These are phyloP conservation scores for Basidiobolus meristosporus DNA, from an alignment of 371 early-diverging fungal genomes.

Conservation along the genomic window DNA sequence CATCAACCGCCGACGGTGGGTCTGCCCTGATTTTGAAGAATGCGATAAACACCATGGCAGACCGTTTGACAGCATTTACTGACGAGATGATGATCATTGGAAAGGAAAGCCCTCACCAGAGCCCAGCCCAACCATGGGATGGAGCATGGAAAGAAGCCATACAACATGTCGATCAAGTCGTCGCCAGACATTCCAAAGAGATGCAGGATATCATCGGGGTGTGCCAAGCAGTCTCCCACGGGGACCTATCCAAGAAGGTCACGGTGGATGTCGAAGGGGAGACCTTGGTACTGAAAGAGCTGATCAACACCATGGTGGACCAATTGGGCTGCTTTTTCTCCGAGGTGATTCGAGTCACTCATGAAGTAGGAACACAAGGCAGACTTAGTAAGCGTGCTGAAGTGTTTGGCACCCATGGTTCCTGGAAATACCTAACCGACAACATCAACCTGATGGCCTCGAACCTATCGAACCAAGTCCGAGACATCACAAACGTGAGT, in stretches of 20 bases:
- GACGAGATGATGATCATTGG: too few species aligned
- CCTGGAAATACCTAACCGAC: conserved; percentile 27
- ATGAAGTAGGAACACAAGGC: conserved; percentile 23
- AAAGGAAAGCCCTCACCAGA: too few species aligned
- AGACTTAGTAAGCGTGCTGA: conserved; percentile 19
- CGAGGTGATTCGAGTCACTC: conserved; percentile 25
- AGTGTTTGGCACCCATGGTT: conserved; percentile 7
- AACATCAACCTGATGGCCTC: conserved; percentile 29
- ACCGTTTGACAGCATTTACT: too few species aligned
- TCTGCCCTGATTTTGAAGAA: too few species aligned
- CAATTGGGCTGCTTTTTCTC: conserved; percentile 20
- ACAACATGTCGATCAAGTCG: conserved; percentile 26
- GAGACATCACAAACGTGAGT: conserved; percentile 27
- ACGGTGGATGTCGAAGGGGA: conserved; percentile 20
- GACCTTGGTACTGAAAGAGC: conserved; percentile 23
- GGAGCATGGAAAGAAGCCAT: conserved; percentile 27
- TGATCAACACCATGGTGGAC: conserved; percentile 25
- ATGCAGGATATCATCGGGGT: conserved; percentile 13
- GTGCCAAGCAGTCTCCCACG: conserved; percentile 19
- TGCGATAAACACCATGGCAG: too few species aligned
- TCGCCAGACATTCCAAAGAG: conserved; percentile 10
- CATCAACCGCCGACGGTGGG: too few species aligned
- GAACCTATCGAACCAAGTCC: conserved; percentile 26
- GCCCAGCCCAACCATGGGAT: too few species aligned
- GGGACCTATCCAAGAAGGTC: conserved; percentile 23